These are phyloP conservation scores for Pichia sp. DNA, from an alignment of 1,139 yeast genomes.

Conservation along the genomic window DNA sequence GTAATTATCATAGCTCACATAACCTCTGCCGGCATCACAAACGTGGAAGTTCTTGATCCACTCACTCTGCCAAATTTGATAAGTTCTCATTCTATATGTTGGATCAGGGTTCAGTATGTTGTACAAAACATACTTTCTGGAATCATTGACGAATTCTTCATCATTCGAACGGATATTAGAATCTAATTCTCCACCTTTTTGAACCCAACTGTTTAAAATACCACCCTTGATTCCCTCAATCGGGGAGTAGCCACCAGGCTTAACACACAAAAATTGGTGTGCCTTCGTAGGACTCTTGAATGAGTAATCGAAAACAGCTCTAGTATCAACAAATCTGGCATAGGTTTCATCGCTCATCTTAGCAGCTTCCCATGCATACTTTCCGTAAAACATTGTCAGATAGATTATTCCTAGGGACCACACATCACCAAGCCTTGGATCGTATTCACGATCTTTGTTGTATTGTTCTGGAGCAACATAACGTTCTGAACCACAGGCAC, in stretches of 20 bases:
- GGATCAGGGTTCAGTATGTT: slow-evolving; percentile 58
- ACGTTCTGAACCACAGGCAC: slow-evolving; percentile 74
- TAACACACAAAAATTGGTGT: slow-evolving; percentile 31
- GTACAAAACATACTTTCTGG: slow-evolving; percentile 52
- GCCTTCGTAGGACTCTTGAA: slow-evolving; percentile 22
- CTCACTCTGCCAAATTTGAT: slow-evolving; percentile 36
- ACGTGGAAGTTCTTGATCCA: slow-evolving; percentile 34
- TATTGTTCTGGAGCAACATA: slow-evolving; percentile 74
- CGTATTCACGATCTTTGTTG: slow-evolving; percentile 41
- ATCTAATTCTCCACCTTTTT: slow-evolving; percentile 18
- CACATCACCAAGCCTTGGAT: slow-evolving; percentile 58
- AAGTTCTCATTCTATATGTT: slow-evolving; percentile 38
- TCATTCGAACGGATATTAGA: slow-evolving; percentile 14
- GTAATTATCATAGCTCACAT: slow-evolving; percentile 28
- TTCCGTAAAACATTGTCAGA: slow-evolving; percentile 49
- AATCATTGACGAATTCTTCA: slow-evolving; percentile 29
- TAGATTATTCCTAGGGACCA: slow-evolving; percentile 69
- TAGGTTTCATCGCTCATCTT: slow-evolving; percentile 36
- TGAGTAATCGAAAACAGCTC: slow-evolving; percentile 33
- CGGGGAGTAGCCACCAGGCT: slow-evolving; percentile 31
- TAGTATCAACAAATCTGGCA: slow-evolving; percentile 31
- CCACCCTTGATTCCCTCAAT: slow-evolving; percentile 34
- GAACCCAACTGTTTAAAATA: slow-evolving; percentile 19
- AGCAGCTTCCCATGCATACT: slow-evolving; percentile 50
- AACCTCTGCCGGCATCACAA: slow-evolving; percentile 36